Conservation (phyloP, 2,329 filamentous ascomycete species). For the Fusarium keratoplasticum region DNA sequence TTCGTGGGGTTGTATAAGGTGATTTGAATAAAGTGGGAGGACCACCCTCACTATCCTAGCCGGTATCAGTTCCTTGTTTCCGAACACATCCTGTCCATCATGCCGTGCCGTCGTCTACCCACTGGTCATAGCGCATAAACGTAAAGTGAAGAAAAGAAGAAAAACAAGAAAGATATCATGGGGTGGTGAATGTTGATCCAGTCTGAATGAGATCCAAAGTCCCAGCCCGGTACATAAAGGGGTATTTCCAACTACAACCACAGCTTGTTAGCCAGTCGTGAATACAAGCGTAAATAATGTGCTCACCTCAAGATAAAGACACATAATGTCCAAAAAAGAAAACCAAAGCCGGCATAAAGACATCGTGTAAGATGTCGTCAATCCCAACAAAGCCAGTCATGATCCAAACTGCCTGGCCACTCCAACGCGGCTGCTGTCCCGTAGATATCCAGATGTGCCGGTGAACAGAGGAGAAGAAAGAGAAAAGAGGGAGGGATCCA, state of each 20-base stretch:
- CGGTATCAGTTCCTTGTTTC: neutral
- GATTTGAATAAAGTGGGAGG: constrained; percentile 1
- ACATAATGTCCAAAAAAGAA: neutral
- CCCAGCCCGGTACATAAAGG: neutral
- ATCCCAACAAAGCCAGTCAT: constrained; percentile 12
- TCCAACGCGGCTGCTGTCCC: neutral
- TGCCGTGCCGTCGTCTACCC: neutral
- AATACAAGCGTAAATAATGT: too few species aligned
- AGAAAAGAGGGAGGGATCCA: neutral
- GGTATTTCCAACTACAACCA: constrained; percentile 18
- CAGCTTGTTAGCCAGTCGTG: neutral
- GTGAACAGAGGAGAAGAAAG: neutral
- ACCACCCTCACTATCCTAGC: constrained; percentile 1
- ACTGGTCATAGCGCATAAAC: neutral
- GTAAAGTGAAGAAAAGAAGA: neutral
- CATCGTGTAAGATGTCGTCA: constrained; percentile 1
- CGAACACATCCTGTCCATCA: neutral
- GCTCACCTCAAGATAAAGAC: constrained; percentile 11
- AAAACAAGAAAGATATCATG: neutral
- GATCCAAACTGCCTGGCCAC: neutral
- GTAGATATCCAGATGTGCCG: constrained; percentile 1
- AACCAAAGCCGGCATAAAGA: constrained; percentile 2
- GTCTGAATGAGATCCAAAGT: neutral
- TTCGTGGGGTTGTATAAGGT: neutral
- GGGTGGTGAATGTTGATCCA: neutral